These are phyloP conservation scores for Mycosphaerella sp. DNA, from an alignment of 2,329 filamentous ascomycete species.

Conservation along the genomic window DNA sequence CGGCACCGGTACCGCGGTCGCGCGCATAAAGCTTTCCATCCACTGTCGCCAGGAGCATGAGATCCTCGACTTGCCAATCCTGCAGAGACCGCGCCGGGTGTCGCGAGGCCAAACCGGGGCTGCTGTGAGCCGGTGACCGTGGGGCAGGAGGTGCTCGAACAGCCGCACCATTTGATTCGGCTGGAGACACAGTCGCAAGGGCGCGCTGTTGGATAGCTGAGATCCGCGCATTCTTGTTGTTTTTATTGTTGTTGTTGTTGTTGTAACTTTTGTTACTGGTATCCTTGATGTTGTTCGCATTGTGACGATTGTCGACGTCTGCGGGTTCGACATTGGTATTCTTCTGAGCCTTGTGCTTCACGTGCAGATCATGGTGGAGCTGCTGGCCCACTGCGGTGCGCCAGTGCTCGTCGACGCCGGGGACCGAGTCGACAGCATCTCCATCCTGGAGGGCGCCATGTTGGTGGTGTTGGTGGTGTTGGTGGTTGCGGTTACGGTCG, in stretches of 20 bases:
- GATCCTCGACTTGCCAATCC: constrained; percentile 99
- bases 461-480: constrained; percentile 9
- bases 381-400: constrained; percentile 22
- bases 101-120: constrained; percentile 64
- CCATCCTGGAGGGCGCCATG: constrained; percentile 12
- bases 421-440: constrained; percentile 20
- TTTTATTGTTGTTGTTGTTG: constrained; percentile 20
- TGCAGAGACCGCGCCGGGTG: constrained; percentile 92
- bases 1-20: constrained; percentile 77
- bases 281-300: constrained; percentile 9
- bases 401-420: constrained; percentile 20
- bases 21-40: constrained; percentile 91
- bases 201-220: constrained; percentile 68
- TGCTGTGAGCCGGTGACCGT: constrained; percentile 47
- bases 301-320: constrained; percentile 16
- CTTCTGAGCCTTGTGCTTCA: constrained; percentile 26
- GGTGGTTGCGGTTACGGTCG: constrained; percentile 21
- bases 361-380: constrained; percentile 23
- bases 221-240: constrained; percentile 29
- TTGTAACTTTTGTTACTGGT: constrained; percentile 18
- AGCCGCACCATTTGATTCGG: constrained; percentile 56
- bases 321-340: constrained; percentile 22
- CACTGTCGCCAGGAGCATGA: constrained; percentile 99
- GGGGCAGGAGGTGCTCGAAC: constrained; percentile 84
- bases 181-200: constrained; percentile 97